Percentiles rank a stretch among this genome's conserved stretches.
phyloP scores from a whole-genome alignment of 2,329 filamentous ascomycete species.

The Bipolaris oryzae region DNA sequence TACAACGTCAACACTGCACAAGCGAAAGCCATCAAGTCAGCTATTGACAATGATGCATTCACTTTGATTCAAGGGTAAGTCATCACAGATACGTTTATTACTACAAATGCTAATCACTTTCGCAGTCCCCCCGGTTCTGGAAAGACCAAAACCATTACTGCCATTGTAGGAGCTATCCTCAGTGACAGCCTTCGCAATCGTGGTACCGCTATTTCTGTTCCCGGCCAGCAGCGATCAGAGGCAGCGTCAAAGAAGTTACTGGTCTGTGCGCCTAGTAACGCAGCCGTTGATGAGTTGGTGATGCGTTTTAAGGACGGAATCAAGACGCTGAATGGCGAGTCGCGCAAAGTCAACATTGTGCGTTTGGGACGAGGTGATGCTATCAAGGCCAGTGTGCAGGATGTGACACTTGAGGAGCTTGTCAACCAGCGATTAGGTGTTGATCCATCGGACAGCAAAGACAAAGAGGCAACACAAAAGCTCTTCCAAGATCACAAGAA shows the following conservation, averaged over 20 bases:
- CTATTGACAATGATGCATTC: conserved; percentile 94
- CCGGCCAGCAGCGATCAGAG: conserved; percentile 41
- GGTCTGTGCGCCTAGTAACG: conserved; percentile 98
- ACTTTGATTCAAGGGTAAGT: conserved; percentile 86
- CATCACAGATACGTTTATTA: not conserved
- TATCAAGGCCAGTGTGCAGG: conserved; percentile 85
- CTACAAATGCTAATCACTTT: conserved; percentile 25
- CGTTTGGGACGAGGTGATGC: conserved; percentile 90
- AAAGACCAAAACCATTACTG: conserved; percentile 97
- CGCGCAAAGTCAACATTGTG: conserved; percentile 81
- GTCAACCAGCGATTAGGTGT: conserved; percentile 73
- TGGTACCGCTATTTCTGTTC: conserved; percentile 54
- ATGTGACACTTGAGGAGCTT: conserved; percentile 91
- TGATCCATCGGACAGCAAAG: conserved; percentile 47
- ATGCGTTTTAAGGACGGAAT: conserved; percentile 89
- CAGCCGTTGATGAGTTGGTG: conserved; percentile 94
- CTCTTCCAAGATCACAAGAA: conserved; percentile 73
- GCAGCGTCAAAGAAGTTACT: conserved; percentile 78
- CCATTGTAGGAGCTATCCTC: conserved; percentile 88
- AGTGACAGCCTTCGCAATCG: conserved; percentile 61
- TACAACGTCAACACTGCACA: conserved; percentile 89
- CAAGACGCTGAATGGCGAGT: conserved; percentile 73
- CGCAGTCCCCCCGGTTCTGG: conserved; percentile 86
- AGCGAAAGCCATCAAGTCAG: conserved; percentile 88
- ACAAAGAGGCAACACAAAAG: conserved; percentile 61